phyloP scores from a whole-genome alignment of 1,284 basidiomycete genomes.

The Irpex sp. region DNA sequence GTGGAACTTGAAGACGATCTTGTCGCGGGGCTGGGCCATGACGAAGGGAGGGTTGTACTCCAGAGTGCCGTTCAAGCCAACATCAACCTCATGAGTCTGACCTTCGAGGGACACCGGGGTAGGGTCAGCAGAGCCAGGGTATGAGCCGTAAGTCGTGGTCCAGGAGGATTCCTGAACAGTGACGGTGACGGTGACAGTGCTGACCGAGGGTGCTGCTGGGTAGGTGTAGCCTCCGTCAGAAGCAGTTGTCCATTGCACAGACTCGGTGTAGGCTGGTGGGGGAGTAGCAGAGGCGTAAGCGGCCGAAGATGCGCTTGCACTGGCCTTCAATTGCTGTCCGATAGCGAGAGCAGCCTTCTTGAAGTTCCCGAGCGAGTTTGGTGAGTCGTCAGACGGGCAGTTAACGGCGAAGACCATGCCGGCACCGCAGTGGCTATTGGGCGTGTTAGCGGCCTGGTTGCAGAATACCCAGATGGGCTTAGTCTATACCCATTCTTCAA shows the following conservation, averaged over 20 bases:
- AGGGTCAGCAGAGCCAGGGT: constrained; percentile 46
- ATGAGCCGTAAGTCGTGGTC: constrained; percentile 53
- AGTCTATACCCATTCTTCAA: constrained; percentile 18
- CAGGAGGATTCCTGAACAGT: constrained; percentile 40
- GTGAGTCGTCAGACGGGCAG: constrained; percentile 45
- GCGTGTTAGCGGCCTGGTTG: constrained; percentile 31
- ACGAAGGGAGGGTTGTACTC: constrained; percentile 50
- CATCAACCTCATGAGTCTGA: constrained; percentile 43
- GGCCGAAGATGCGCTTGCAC: constrained; percentile 12
- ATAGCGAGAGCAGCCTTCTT: constrained; percentile 48
- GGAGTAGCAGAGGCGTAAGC: constrained; percentile 28
- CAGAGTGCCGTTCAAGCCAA: constrained; percentile 44
- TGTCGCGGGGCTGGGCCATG: constrained; percentile 46
- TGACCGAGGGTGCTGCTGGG: constrained; percentile 37
- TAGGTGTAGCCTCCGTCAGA: constrained; percentile 47
- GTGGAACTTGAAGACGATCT: constrained; percentile 55
- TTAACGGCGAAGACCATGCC: constrained; percentile 70
- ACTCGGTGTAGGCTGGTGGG: constrained; percentile 10
- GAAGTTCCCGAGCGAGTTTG: constrained; percentile 57
- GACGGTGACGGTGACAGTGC: constrained; percentile 32
- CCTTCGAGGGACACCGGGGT: constrained; percentile 43
- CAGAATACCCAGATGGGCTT: constrained; percentile 45
- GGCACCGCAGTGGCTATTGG: constrained; percentile 48
- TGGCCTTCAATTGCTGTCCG: constrained; percentile 41
- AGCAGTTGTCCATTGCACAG: constrained; percentile 28